Percentiles rank a stretch among this genome's conserved stretches.
These are phyloP conservation scores for Hyaloscypha hepaticicola DNA, from an alignment of 495 filamentous ascomycete genomes.

Conservation along the genomic window DNA sequence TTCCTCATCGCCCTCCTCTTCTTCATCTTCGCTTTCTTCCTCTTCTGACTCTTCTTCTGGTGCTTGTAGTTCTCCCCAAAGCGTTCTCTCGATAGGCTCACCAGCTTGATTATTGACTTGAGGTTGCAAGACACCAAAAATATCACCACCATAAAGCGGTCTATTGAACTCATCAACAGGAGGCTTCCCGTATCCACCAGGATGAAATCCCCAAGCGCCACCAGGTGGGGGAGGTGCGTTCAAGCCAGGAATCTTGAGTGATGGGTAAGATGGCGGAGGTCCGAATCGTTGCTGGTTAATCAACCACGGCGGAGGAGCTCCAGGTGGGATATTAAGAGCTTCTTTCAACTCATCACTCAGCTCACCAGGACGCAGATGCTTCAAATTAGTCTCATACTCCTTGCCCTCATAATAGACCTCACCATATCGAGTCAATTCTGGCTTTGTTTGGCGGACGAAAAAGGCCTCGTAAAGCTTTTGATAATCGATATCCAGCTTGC, in stretches of 20 bases:
- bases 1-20: constrained; percentile 69
- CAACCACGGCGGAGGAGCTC: constrained; percentile 93
- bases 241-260: constrained; percentile 87
- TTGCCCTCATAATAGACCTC: constrained; percentile 99
- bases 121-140: constrained; percentile 78
- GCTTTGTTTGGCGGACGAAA: constrained; percentile 95
- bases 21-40: constrained; percentile 68
- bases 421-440: constrained; percentile 87
- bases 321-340: constrained; percentile 89
- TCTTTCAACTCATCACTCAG: constrained; percentile 88
- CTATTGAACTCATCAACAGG: constrained; percentile 89
- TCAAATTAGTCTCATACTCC: constrained; percentile 93
- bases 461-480: constrained; percentile 97
- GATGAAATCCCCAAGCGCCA: constrained; percentile 92
- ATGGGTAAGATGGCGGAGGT: constrained; percentile 89
- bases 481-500: constrained; percentile 96
- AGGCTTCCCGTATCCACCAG: constrained; percentile 94
- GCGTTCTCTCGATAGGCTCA: constrained; percentile 81
- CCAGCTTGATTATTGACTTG: constrained; percentile 54
- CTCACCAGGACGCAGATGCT: constrained; percentile 86
- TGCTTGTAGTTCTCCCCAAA: constrained; percentile 93
- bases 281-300: constrained; percentile 95
- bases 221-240: constrained; percentile 95
- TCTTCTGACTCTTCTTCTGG: constrained; percentile 81
- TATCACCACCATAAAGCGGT: constrained; percentile 89